Evolutionary conservation across 257 asterid species (phyloP), one percentile per base, ranked within the genome.

Genomic region (Solanum ossicruentum): DNA sequence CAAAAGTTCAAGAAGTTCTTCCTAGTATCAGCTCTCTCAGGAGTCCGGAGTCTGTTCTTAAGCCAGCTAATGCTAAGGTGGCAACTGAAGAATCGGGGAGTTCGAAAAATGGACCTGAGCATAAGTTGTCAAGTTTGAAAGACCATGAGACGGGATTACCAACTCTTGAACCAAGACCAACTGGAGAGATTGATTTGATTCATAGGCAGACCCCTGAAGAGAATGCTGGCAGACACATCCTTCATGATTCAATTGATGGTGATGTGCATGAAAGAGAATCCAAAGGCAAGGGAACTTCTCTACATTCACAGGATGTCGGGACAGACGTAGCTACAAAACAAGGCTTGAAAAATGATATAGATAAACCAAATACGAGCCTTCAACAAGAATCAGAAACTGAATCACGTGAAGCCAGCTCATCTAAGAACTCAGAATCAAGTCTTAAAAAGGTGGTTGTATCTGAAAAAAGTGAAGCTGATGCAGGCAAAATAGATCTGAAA

Each of bases 1-100:
- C 86, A 15, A 86, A 82, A 21, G 20, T 85, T 58, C 56, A 83
- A 15, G 85, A 86, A 78, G 65, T 78, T 78, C 49, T 47, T 78
- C 65, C 54, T 41, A 70, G 11, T 41, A 41, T 70, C 54, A 70
- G 2, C 17, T 41, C 79, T 39, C 28, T 28, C 79, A 41, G 54
- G 79, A 20, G 16, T 70, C 79, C 65, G 0, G 82, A 52, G 65
- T 45, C 77, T 61, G 49, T 10, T 82, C 26, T 12, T 43, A 47
- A 41, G 47, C 78, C 45, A 47, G 45, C 57, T 66, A 23, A 21
- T 45, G 26, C 75, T 43, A 66, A 82, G 43, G 58, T 60, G 58
- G 3, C 28, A 63, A 45, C 47, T 39, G 49, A 66, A 61, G 81
- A 69, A 49, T 43, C 79, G 8, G 81, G 43, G 61, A 69, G 65